Conservation (phyloP, 805 yeast species). For the Zygosaccharomyces rouxii region DNA sequence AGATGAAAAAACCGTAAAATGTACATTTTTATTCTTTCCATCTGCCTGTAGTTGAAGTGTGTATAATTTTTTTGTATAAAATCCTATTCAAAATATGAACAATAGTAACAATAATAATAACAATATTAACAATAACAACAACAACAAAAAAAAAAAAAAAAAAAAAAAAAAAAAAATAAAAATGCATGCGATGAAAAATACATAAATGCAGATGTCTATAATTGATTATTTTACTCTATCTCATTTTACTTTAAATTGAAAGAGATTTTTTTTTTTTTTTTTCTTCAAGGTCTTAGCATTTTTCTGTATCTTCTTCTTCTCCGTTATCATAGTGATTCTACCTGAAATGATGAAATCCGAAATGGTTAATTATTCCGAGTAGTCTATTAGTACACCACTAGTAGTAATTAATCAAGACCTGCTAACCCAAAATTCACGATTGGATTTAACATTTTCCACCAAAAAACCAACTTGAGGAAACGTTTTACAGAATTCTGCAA, state of each 20-base stretch:
- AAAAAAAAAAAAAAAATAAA: not conserved
- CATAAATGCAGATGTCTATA: not conserved
- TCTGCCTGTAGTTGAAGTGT: not conserved
- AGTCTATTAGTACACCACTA: not conserved
- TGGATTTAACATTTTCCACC: slow-evolving; percentile 47
- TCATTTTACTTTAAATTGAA: too few relatives aligned
- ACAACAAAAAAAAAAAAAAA: not conserved
- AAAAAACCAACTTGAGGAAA: slow-evolving; percentile 61
- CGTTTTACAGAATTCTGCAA: slow-evolving; percentile 54
- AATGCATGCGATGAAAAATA: not conserved
- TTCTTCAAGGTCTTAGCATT: too few relatives aligned
- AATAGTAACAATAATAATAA: not conserved
- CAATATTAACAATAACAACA: not conserved
- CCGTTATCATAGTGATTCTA: not conserved
- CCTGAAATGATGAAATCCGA: not conserved
- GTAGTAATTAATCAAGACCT: slow-evolving; percentile 1
- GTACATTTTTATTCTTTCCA: not conserved
- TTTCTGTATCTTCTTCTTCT: too few relatives aligned
- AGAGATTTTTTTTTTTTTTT: too few relatives aligned
- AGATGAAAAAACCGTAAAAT: not conserved
- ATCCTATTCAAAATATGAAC: not conserved
- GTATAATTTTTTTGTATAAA: not conserved
- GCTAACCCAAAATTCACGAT: slow-evolving; percentile 52
- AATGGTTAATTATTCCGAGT: not conserved
- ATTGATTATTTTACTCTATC: too few relatives aligned